Conservation (phyloP, 257 asterid species). For the Nicotiana knightiana region DNA sequence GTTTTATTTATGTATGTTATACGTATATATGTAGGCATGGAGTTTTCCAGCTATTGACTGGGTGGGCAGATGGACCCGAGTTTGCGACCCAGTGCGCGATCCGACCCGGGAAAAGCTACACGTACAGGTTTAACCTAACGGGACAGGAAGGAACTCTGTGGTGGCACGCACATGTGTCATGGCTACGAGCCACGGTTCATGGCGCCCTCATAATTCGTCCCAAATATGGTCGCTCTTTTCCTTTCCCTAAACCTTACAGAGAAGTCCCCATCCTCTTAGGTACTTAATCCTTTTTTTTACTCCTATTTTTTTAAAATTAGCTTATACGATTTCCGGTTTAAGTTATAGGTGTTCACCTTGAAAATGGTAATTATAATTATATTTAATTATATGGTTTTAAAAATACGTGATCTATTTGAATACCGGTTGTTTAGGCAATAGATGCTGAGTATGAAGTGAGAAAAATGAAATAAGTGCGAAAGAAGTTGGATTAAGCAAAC, state of each 20-base stretch:
- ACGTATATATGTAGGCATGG: constrained; percentile 39
- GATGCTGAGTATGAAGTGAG: too few relatives aligned
- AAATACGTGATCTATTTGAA: too few relatives aligned
- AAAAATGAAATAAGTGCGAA: too few relatives aligned
- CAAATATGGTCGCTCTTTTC: constrained; percentile 19
- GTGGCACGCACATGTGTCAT: constrained; percentile 57
- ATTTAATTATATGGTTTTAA: too few relatives aligned
- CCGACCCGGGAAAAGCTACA: constrained; percentile 39
- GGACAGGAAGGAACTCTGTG: constrained; percentile 52
- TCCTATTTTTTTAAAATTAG: background rate
- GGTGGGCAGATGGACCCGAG: constrained; percentile 69
- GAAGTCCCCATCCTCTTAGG: constrained; percentile 12
- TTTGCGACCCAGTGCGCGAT: constrained; percentile 53
- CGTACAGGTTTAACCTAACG: constrained; percentile 38
- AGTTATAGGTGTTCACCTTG: too few relatives aligned
- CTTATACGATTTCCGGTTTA: too few relatives aligned
- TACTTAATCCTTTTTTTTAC: background rate
- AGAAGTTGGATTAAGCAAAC: too few relatives aligned
- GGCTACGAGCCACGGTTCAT: constrained; percentile 60
- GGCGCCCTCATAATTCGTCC: constrained; percentile 56
- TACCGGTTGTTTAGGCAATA: too few relatives aligned
- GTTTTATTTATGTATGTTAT: background rate
- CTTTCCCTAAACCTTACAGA: constrained; percentile 6
- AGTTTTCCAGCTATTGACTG: constrained; percentile 39
- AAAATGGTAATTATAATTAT: too few relatives aligned